Evolutionary conservation across 495 filamentous ascomycete genomes (phyloP).

Genomic region (Xylaria acuta): DNA sequence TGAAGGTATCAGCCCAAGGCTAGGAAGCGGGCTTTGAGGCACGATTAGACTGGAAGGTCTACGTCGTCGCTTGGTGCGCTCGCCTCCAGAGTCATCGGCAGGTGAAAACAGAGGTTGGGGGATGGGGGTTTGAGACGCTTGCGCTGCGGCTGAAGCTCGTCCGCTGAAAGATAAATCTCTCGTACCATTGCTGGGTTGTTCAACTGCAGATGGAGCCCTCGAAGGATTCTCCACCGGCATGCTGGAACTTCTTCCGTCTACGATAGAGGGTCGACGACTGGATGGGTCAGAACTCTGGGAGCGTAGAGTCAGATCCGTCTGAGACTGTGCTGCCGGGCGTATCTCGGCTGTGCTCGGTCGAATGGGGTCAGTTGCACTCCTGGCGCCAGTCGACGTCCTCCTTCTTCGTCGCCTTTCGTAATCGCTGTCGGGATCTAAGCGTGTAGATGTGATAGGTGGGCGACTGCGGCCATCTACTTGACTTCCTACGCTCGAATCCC

Average conservation of each 20-base stretch:
- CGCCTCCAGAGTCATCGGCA: conserved; percentile 32
- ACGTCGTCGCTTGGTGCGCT: conserved; percentile 30
- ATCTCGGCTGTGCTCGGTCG: conserved; percentile 46
- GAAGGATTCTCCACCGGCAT: conserved; percentile 35
- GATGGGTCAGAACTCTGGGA: conserved; percentile 45
- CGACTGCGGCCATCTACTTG: conserved; percentile 48
- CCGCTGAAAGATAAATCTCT: conserved; percentile 41
- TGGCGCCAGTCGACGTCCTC: conserved; percentile 47
- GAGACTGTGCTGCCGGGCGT: conserved; percentile 58
- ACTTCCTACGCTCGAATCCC: conserved; percentile 45
- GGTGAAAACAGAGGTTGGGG: conserved; percentile 33
- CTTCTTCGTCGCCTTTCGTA: conserved; percentile 48
- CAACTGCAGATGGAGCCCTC: conserved; percentile 9
- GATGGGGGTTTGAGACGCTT: conserved; percentile 21
- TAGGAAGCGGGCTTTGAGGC: conserved; percentile 38
- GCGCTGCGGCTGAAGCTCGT: conserved; percentile 33
- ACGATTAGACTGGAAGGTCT: conserved; percentile 33
- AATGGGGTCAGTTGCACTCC: conserved; percentile 52
- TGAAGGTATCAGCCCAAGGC: conserved; percentile 39
- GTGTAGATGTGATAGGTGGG: conserved; percentile 52
- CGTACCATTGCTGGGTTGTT: conserved; percentile 22
- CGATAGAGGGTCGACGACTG: conserved; percentile 39
- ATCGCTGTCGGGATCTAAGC: conserved; percentile 53
- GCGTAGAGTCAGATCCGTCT: conserved; percentile 64
- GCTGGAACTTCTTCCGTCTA: conserved; percentile 51